Evolutionary conservation across 2,329 filamentous ascomycete genomes (phyloP), one percentile per base, ranked within the genome.

Genomic region (Xylariales sp.): DNA sequence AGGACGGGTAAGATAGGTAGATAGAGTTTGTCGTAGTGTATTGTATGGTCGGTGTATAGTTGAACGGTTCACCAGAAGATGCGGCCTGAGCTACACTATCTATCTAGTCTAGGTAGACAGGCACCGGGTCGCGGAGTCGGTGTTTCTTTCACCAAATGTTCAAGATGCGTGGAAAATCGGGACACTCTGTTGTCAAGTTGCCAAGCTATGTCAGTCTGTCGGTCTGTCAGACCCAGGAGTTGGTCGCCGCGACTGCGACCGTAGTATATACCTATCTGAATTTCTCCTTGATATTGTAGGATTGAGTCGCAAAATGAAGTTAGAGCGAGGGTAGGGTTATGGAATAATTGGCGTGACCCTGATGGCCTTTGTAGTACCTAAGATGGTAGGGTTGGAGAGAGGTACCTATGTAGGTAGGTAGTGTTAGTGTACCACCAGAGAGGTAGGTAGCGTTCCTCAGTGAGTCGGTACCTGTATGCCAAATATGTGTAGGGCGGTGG

Each of bases 361-460:
- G 43, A 16, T 43, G 34, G 36, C 16, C 36, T 46, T 10, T 39
- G 5, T 41, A 32, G 12, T 41, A 41, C 36, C 34, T 36, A 36
- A 36, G 8, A 23, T 23, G 23, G 36, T 39, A 39, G 36, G 30
- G 9, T 49, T 14, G 36, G 32, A n/a, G 16, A 36, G 50, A 52
- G 53, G 52, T 52, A 52, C 14, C 49, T 52, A 49, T 3, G 23
- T 50, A 50, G 48, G 23, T 50, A 50, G 48, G 48, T 32, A 55
- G 18, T 28, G 14, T 23, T 23, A 23, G 23, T 23, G 23, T 23
- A 23, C 23, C 23, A 23, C 23, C 23, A 23, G 23, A 23, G 23
- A 23, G 23, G 23, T 23, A 23, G 23, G 23, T 23, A 23, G 23
- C 23, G 23, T 23, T 23, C 23, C 23, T 23, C 23, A 34, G 32